Conservation (phyloP, 2,329 filamentous ascomycete genomes). For the Cladosporium cucumerinum region DNA sequence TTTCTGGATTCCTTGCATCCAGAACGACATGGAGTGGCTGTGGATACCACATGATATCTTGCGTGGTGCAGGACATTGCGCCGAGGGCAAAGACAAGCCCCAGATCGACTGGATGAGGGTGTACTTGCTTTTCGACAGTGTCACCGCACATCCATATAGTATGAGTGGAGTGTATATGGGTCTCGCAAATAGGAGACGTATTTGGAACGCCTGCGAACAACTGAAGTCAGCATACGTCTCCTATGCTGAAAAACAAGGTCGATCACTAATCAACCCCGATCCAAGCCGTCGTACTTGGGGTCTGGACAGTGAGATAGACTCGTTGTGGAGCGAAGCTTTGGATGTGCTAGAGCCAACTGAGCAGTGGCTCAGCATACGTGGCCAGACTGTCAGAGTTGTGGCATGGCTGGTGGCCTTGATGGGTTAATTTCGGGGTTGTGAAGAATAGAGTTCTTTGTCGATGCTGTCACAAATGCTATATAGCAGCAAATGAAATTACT, state of each 20-base stretch:
- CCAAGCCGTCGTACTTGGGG: not conserved
- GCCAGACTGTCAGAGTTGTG: not conserved
- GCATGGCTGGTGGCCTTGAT: not conserved
- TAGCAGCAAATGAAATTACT: not conserved
- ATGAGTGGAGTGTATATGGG: not conserved
- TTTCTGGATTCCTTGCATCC: not conserved
- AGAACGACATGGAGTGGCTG: not conserved
- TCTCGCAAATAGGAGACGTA: not conserved
- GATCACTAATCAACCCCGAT: not conserved
- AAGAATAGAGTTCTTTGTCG: not conserved
- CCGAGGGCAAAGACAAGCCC: not conserved
- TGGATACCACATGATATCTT: not conserved
- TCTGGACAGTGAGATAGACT: not conserved
- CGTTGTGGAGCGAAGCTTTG: not conserved
- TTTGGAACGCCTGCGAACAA: not conserved
- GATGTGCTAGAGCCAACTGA: not conserved
- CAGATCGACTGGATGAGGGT: not conserved
- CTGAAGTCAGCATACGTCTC: not conserved
- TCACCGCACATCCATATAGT: not conserved
- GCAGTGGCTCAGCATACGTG: not conserved
- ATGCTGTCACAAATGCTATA: not conserved
- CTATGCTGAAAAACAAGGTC: not conserved
- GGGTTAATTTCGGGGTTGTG: not conserved
- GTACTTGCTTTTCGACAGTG: not conserved
- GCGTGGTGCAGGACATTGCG: too few species aligned